These are phyloP conservation scores for Citrus glauca DNA, from an alignment of 345 rosid genomes.

Conservation along the genomic window DNA sequence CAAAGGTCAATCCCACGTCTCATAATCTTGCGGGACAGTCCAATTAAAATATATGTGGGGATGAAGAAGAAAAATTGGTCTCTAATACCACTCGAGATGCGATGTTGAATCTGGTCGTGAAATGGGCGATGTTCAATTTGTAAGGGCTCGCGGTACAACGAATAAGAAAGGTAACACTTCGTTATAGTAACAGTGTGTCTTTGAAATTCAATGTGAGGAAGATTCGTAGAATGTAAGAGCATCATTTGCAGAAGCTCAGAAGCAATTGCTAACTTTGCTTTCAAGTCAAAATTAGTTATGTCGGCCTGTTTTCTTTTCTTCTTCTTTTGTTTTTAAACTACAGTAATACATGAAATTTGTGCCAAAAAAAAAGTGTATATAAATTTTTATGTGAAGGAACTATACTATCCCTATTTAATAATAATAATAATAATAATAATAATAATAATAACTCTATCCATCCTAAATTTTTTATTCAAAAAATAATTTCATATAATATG, in stretches of 20 bases:
- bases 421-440: too few species aligned
- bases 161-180: not conserved
- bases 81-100: not conserved
- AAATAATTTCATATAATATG: too few species aligned
- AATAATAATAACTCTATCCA: too few species aligned
- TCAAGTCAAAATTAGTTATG: not conserved
- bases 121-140: slow-evolving; percentile 5
- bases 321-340: too few species aligned
- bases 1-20: not conserved
- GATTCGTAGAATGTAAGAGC: slow-evolving; percentile 15
- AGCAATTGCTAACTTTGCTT: not conserved
- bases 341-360: too few species aligned
- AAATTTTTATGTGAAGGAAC: too few species aligned
- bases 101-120: slow-evolving; percentile 14
- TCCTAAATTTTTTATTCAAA: too few species aligned
- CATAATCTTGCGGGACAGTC: not conserved
- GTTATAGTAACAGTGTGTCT: not conserved
- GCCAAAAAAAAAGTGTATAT: too few species aligned
- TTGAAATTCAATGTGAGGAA: slow-evolving; percentile 23
- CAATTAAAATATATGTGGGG: not conserved
- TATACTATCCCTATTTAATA: too few species aligned
- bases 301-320: too few species aligned
- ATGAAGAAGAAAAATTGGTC: not conserved
- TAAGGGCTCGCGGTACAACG: not conserved
- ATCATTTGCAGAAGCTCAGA: not conserved